phyloP scores from a whole-genome alignment of 345 rosid species.

The Viola odorata region DNA sequence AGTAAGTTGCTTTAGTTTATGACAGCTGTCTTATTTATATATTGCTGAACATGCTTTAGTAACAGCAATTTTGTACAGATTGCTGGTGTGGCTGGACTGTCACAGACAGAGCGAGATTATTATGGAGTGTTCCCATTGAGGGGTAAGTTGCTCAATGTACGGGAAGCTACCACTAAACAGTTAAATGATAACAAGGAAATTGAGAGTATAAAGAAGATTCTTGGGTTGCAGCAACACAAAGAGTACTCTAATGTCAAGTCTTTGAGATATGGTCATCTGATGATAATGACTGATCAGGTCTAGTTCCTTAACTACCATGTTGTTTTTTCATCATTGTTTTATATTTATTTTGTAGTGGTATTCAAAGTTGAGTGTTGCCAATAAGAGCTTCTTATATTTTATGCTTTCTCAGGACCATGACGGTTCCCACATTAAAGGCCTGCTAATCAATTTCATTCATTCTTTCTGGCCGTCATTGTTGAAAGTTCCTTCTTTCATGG shows the following conservation, averaged over 20 bases:
- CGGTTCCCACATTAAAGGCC: constrained; percentile 96
- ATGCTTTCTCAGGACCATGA: constrained; percentile 74
- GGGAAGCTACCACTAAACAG: constrained; percentile 86
- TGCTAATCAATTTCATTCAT: constrained; percentile 86
- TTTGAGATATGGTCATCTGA: constrained; percentile 95
- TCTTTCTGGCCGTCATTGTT: constrained; percentile 96
- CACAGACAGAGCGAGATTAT: constrained; percentile 52
- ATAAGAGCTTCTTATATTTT: constrained; percentile 7
- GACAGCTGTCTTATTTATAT: neutral
- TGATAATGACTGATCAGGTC: constrained; percentile 99
- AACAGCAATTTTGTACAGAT: constrained; percentile 33
- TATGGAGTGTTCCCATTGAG: constrained; percentile 93
- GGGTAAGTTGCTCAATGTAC: constrained; percentile 87
- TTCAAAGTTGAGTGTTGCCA: neutral
- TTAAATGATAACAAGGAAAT: constrained; percentile 83
- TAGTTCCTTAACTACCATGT: neutral
- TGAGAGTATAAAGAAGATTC: constrained; percentile 79
- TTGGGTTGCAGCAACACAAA: constrained; percentile 82
- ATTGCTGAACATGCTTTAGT: constrained; percentile 10
- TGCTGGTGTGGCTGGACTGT: constrained; percentile 50
- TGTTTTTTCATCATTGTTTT: neutral
- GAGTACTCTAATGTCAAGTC: constrained; percentile 64
- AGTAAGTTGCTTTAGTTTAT: constrained; percentile 37
- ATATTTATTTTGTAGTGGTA: neutral
- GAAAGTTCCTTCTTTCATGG: constrained; percentile 74